Percentiles rank a stretch among this genome's conserved stretches.
phyloP scores from a whole-genome alignment of 2,329 filamentous ascomycete genomes.

The Xylaria sp. region DNA sequence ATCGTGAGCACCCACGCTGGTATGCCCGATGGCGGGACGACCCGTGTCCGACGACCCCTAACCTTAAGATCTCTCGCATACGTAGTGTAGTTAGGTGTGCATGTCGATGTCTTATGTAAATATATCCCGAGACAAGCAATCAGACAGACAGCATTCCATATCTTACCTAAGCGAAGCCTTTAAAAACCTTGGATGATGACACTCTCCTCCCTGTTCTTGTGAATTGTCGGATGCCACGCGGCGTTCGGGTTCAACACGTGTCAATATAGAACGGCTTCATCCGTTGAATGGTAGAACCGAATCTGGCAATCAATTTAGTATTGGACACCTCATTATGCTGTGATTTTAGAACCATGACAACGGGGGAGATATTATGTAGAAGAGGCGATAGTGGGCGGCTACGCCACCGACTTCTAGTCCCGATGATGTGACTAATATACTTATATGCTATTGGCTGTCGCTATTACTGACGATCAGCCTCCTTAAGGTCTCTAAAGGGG shows the following conservation, averaged over 20 bases:
- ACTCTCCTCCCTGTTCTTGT: background rate
- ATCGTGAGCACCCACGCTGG: background rate
- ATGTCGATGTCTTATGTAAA: background rate
- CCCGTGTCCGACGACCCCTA: background rate
- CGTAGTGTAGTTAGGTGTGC: background rate
- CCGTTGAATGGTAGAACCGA: background rate
- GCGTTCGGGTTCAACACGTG: conserved; percentile 1
- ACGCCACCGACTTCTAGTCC: background rate
- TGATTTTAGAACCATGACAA: background rate
- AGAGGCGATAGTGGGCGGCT: background rate
- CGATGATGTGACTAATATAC: conserved; percentile 13
- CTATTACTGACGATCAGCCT: background rate
- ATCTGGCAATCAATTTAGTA: background rate
- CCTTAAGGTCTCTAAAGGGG: background rate
- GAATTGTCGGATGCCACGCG: background rate
- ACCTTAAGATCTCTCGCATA: conserved; percentile 1
- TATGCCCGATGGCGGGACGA: background rate
- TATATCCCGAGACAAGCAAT: background rate
- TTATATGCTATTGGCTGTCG: background rate
- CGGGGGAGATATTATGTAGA: background rate
- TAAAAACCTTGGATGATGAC: background rate
- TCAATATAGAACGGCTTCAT: background rate
- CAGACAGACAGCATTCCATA: background rate
- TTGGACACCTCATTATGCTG: background rate
- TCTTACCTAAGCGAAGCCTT: conserved; percentile 15